Conservation (phyloP, 2,329 filamentous ascomycete species). For the Polytolypa hystricis region DNA sequence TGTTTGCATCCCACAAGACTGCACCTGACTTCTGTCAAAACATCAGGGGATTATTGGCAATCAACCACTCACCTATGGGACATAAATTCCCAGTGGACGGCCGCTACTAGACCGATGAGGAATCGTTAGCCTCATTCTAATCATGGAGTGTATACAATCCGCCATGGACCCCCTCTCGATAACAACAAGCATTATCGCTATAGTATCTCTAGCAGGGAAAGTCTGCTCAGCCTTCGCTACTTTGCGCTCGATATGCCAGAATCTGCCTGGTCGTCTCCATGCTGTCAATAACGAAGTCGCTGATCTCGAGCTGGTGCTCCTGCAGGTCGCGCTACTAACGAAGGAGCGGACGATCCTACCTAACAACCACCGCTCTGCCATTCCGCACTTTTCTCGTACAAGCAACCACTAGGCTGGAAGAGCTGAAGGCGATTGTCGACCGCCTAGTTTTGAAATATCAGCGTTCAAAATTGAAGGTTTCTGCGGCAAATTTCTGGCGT, state of each 20-base stretch:
- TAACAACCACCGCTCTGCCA: slow-evolving; percentile 8
- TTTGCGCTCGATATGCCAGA: slow-evolving; percentile 16
- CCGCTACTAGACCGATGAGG: no score
- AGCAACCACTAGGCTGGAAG: slow-evolving; percentile 16
- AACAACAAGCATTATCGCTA: slow-evolving; percentile 15
- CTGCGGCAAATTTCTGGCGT: slow-evolving; percentile 13
- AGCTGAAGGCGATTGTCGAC: slow-evolving; percentile 16
- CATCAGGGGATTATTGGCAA: no score
- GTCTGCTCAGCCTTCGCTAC: slow-evolving; percentile 15
- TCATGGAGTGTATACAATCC: no score
- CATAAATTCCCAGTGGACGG: no score
- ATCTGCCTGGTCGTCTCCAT: slow-evolving; percentile 19
- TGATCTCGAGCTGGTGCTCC: slow-evolving; percentile 21
- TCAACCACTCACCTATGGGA: no score
- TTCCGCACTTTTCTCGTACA: slow-evolving; percentile 17
- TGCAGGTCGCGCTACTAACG: slow-evolving; percentile 16
- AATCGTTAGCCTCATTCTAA: no score
- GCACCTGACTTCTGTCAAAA: no score
- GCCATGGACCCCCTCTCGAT: slow-evolving; percentile 20
- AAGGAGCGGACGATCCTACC: slow-evolving; percentile 11
- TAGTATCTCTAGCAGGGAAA: slow-evolving; percentile 16
- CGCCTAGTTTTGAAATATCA: slow-evolving; percentile 10
- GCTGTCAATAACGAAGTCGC: slow-evolving; percentile 22
- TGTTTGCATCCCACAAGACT: no score
- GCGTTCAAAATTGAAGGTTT: slow-evolving; percentile 10